Conservation (phyloP, 148 eudicot genomes). For the Persicaria maculosa region DNA sequence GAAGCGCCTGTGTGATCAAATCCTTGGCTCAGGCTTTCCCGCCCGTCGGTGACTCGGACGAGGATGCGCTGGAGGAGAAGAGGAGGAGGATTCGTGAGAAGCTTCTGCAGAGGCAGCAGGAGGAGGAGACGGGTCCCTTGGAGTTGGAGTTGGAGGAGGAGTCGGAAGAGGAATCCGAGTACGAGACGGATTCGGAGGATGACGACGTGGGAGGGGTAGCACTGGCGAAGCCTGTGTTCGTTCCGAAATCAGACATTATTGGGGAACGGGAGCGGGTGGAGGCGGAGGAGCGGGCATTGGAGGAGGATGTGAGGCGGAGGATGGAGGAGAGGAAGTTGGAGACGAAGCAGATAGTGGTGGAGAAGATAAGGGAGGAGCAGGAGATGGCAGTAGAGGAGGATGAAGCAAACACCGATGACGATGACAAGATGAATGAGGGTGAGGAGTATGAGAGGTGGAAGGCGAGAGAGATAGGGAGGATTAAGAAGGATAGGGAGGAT, state of each 20-base stretch:
- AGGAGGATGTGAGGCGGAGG: conserved; percentile 46
- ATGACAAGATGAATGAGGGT: conserved; percentile 58
- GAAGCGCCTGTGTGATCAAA: too few species aligned
- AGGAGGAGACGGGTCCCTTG: conserved; percentile 36
- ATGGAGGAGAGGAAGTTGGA: conserved; percentile 49
- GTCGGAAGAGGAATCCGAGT: conserved; percentile 42
- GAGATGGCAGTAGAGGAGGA: conserved; percentile 14
- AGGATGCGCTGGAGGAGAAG: conserved; percentile 59
- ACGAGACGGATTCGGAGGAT: conserved; percentile 67
- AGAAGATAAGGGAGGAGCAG: conserved; percentile 46
- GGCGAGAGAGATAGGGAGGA: conserved; percentile 78
- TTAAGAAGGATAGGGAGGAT: conserved; percentile 89
- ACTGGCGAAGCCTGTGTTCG: conserved; percentile 63
- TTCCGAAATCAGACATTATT: conserved; percentile 50
- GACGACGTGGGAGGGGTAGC: conserved; percentile 33
- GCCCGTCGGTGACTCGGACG: conserved; percentile 27
- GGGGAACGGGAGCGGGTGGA: conserved; percentile 58
- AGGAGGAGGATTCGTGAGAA: conserved; percentile 56
- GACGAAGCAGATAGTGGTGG: conserved; percentile 57
- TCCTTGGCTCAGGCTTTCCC: conserved; percentile 55
- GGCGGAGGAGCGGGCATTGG: conserved; percentile 47
- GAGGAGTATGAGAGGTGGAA: conserved; percentile 96
- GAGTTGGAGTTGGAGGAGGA: conserved; percentile 45
- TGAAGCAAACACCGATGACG: conserved; percentile 61
- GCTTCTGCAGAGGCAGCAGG: conserved; percentile 23